Base-by-base conservation (phyloP, 345 rosid genomes). In the Brassica rapa region DNA sequence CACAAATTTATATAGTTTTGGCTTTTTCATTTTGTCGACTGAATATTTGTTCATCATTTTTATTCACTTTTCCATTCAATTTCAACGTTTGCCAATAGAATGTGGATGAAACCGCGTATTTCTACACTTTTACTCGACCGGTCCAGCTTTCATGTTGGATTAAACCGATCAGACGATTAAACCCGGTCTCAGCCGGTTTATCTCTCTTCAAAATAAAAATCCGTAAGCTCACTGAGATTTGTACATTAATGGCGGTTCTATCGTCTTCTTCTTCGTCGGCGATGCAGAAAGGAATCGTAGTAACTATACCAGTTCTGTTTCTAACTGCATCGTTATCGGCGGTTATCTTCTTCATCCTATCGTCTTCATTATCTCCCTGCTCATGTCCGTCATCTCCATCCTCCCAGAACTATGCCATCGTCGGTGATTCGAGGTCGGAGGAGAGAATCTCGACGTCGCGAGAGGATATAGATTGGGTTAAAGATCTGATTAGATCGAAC, bases 381-480 rank as follows among this genome's bases (percentile, higher is more conserved):
- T 68, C 82, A 27, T 92, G 92, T 66, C 84, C 92, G 30, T 41
- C 85, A 39, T 62, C 89, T 71, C 10, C 80, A 21, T 10, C 83
- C 43, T 10, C 43, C 15, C 51, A 30, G 5, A 62, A 46, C 67
- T n/a, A 68, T 67, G 70, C 80, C 39, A 43, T 71, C 59, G 43
- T 65, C 55, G 32, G 25, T 4, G 67, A 49, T 61, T 41, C 68
- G 66, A 74, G 32, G 32, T 37, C 35, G 63, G 75, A 19, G 14
- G 88, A 80, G 71, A 82, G 73, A 81, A 70, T 86, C 15, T 85
- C 86, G 25, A 12, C 89, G 76, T 81, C 89, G 15, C 67, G 69
- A 62, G 93, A 89, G 71, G 97, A 94, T 74, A 77, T 94, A 4
- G 83, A 88, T 60, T 94, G 98, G 97, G 88, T 90, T 23, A 88